Conservation (phyloP, 169 alveolate genomes). For the Plasmodium chabaudi region DNA sequence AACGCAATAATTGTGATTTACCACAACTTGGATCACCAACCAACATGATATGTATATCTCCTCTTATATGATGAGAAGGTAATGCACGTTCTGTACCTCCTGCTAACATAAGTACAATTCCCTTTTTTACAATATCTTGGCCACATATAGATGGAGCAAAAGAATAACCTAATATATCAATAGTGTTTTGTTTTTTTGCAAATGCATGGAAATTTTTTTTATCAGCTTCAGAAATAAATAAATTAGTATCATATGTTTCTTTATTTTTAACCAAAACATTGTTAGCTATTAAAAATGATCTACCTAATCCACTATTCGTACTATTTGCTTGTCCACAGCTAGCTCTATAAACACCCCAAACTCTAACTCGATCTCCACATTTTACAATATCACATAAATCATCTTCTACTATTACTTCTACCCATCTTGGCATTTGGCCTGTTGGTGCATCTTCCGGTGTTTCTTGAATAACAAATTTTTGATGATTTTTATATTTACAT, state of each 20-base stretch:
- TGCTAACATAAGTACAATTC: slow-evolving; percentile 92
- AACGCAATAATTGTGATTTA: slow-evolving; percentile 97
- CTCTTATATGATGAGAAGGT: slow-evolving; percentile 93
- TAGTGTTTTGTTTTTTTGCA: slow-evolving; percentile 88
- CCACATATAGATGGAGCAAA: slow-evolving; percentile 99
- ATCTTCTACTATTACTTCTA: slow-evolving; percentile 94
- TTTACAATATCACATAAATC: slow-evolving; percentile 92
- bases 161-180: slow-evolving; percentile 93
- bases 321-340: slow-evolving; percentile 87
- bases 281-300: slow-evolving; percentile 94
- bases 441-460: slow-evolving; percentile 98
- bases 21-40: slow-evolving; percentile 99
- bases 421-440: slow-evolving; percentile 98
- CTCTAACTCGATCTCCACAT: slow-evolving; percentile 95
- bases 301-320: slow-evolving; percentile 91
- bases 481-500: slow-evolving; percentile 94
- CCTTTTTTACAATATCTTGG: slow-evolving; percentile 94
- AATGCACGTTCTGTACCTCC: slow-evolving; percentile 96
- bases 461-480: slow-evolving; percentile 95
- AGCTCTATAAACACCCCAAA: slow-evolving; percentile 97
- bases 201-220: slow-evolving; percentile 79
- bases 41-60: slow-evolving; percentile 97
- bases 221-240: slow-evolving; percentile 83
- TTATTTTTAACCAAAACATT: slow-evolving; percentile 85
- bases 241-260: slow-evolving; percentile 74